phyloP scores from a whole-genome alignment of 352 stramenopile genomes.

The Globisporangium heterothallicum region DNA sequence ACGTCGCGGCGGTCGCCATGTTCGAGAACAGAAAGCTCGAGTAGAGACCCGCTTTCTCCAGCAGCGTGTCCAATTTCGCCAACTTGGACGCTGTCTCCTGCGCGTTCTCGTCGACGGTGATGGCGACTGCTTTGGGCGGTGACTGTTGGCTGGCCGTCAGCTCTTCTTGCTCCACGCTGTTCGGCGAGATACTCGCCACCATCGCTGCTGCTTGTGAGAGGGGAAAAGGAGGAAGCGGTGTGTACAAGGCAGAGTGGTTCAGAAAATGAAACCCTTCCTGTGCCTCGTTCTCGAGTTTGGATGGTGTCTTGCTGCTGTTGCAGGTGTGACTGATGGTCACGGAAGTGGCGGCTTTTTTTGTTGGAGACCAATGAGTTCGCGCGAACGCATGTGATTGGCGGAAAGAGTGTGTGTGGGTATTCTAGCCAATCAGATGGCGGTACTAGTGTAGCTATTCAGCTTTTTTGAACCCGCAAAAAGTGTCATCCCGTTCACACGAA shows the following conservation, averaged over 20 bases:
- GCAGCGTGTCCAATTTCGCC: constrained; percentile 77
- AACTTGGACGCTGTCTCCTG: constrained; percentile 60
- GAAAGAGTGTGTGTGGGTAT: background rate
- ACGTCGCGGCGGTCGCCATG: constrained; percentile 61
- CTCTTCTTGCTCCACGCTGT: constrained; percentile 13
- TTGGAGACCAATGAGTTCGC: constrained; percentile 3
- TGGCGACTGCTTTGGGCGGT: constrained; percentile 5
- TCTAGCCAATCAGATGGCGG: background rate
- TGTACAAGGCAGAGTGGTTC: constrained; percentile 2
- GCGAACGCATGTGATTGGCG: constrained; percentile 10
- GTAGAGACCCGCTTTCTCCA: constrained; percentile 86
- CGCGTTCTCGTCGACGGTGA: constrained; percentile 13
- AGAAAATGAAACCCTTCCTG: constrained; percentile 1
- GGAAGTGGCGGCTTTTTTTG: constrained; percentile 6
- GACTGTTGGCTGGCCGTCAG: constrained; percentile 13
- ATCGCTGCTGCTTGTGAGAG: constrained; percentile 23
- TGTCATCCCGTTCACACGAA: too few species aligned
- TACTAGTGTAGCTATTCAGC: constrained; percentile 1
- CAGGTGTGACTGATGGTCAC: constrained; percentile 4
- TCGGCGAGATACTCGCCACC: constrained; percentile 45
- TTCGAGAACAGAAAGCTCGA: constrained; percentile 86
- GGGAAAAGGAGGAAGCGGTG: constrained; percentile 1
- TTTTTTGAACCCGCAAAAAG: too few species aligned
- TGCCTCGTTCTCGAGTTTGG: too few species aligned
- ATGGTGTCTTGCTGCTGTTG: too few species aligned